A percentile compares a stretch with the other conserved stretches of the same genome.
Evolutionary conservation across 179 eudicot species (phyloP).

Genomic region (Pouteria campechiana): DNA sequence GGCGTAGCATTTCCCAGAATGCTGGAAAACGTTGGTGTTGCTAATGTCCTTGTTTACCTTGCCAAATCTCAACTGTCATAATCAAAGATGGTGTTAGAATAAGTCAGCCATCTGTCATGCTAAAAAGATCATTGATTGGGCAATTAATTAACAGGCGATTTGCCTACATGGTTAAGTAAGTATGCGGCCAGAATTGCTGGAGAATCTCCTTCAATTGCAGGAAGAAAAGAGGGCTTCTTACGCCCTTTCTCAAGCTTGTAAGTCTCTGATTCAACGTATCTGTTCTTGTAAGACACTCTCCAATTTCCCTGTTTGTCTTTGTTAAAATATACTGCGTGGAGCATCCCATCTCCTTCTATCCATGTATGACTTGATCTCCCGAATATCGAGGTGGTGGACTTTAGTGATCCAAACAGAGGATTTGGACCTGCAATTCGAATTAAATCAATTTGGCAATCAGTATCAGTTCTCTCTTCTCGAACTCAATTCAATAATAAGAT

Average conservation of each 20-base stretch:
- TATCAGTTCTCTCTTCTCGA: conserved; percentile 25
- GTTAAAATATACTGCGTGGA: conserved; percentile 25
- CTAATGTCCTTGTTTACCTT: conserved; percentile 20
- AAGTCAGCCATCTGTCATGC: background rate
- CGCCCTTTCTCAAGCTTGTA: conserved; percentile 14
- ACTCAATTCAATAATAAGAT: too few species aligned
- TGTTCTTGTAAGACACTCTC: conserved; percentile 21
- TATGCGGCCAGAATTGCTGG: conserved; percentile 25
- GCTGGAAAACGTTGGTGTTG: conserved; percentile 36
- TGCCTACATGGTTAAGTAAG: conserved; percentile 22
- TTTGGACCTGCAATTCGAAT: conserved; percentile 20
- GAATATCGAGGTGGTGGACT: conserved; percentile 25
- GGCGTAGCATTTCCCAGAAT: conserved; percentile 26
- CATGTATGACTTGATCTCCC: conserved; percentile 31
- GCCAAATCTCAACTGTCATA: conserved; percentile 33
- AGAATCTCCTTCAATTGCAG: conserved; percentile 34
- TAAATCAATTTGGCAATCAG: conserved; percentile 15
- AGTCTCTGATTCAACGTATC: conserved; percentile 27
- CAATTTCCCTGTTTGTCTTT: conserved; percentile 15
- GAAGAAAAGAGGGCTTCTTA: conserved; percentile 25
- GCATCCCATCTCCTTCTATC: conserved; percentile 55
- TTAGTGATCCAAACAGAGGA: conserved; percentile 34
- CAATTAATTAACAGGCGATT: background rate
- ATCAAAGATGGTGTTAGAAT: background rate
- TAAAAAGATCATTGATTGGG: too few species aligned